phyloP scores from a whole-genome alignment of 2,329 filamentous ascomycete genomes.

The Colletotrichum sp. region DNA sequence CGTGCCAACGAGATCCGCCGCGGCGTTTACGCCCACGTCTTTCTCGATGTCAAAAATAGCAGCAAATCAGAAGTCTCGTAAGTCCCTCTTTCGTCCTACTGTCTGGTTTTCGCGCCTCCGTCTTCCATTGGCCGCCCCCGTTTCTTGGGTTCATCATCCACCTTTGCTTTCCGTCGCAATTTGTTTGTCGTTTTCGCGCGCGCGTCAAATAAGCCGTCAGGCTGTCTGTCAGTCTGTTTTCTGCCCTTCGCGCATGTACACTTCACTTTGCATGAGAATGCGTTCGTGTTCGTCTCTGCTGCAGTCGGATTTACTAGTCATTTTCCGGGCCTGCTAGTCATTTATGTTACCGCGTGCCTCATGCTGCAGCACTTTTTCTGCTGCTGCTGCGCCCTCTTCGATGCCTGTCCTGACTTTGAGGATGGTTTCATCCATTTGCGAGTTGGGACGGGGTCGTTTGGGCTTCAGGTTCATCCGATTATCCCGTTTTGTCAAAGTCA shows the following conservation, averaged over 20 bases:
- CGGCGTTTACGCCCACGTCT: slow-evolving; percentile 18
- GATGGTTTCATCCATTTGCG: not conserved
- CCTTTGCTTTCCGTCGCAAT: not conserved
- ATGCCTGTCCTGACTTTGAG: not conserved
- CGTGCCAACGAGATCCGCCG: slow-evolving; percentile 21
- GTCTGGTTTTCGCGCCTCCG: not conserved
- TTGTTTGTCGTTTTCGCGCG: not conserved
- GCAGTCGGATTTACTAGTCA: not conserved
- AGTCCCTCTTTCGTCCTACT: slow-evolving; percentile 17
- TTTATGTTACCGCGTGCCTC: not conserved
- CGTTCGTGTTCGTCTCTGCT: not conserved
- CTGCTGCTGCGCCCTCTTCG: not conserved
- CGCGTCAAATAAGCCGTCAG: not conserved
- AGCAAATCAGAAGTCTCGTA: slow-evolving; percentile 26
- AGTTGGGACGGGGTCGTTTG: not conserved
- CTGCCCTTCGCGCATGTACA: not conserved
- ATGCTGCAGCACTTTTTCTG: not conserved
- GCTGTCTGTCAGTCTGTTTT: not conserved
- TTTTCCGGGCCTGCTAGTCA: not conserved
- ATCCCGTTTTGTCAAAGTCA: not conserved
- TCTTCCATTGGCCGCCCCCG: not conserved
- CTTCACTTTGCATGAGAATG: not conserved
- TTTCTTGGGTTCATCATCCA: not conserved
- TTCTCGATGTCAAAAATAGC: slow-evolving; percentile 23
- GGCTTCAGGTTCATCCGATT: slow-evolving; percentile 6